Percentiles rank a stretch among this genome's conserved stretches.
phyloP scores from a whole-genome alignment of 2,329 filamentous ascomycete genomes.

The Aureobasidium sp. region DNA sequence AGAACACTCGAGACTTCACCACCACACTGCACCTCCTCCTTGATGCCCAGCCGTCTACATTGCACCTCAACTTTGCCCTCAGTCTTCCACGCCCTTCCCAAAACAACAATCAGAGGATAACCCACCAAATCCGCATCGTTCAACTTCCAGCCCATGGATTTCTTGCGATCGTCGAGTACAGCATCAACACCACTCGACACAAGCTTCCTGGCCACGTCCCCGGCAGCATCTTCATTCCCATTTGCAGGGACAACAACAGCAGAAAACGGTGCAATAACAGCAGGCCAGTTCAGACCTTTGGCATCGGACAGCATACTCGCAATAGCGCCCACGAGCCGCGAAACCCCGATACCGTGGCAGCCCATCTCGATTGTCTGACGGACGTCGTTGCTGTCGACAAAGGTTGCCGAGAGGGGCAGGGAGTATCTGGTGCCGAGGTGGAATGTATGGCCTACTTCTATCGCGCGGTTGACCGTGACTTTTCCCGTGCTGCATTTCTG shows the following conservation, averaged over 20 bases:
- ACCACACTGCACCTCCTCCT: constrained; percentile 47
- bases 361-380: constrained; percentile 74
- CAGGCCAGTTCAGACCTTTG: constrained; percentile 78
- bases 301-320: constrained; percentile 65
- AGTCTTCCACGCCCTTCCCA: constrained; percentile 62
- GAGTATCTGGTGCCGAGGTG: constrained; percentile 86
- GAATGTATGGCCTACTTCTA: constrained; percentile 94
- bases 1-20: constrained; percentile 31
- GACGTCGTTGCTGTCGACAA: constrained; percentile 35
- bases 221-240: constrained; percentile 14
- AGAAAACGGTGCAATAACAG: constrained; percentile 76
- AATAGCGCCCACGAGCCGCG: constrained; percentile 77
- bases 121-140: constrained; percentile 83
- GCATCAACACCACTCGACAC: background rate
- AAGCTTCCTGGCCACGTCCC: constrained; percentile 1
- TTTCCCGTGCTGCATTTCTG: constrained; percentile 56
- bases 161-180: constrained; percentile 61
- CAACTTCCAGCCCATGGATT: constrained; percentile 72
- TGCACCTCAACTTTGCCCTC: constrained; percentile 63
- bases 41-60: constrained; percentile 58
- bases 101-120: constrained; percentile 71
- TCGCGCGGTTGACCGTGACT: constrained; percentile 59
- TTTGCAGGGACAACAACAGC: constrained; percentile 52
- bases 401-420: constrained; percentile 56
- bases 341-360: constrained; percentile 91